These are phyloP conservation scores for Mrakiaceae sp. DNA, from an alignment of 1,284 basidiomycete species.

Conservation along the genomic window DNA sequence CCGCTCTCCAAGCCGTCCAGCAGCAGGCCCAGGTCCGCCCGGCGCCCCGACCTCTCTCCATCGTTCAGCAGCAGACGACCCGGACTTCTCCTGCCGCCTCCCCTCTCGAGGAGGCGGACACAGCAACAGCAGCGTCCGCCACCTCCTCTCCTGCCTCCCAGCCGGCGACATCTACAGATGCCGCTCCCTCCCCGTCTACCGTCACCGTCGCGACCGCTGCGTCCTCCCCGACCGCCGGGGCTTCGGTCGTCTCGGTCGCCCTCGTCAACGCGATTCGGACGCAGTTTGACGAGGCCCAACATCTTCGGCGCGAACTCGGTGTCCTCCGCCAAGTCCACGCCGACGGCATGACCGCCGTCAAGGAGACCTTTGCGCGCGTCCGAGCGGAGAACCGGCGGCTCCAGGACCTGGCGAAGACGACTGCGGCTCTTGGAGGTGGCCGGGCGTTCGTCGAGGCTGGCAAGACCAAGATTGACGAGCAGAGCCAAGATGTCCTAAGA, in stretches of 20 bases:
- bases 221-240: background rate
- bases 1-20: constrained; percentile 32
- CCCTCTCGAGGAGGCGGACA: background rate
- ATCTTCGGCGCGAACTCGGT: constrained; percentile 81
- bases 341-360: constrained; percentile 83
- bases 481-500: constrained; percentile 81
- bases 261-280: constrained; percentile 72
- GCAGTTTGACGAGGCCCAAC: constrained; percentile 90
- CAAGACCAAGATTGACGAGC: constrained; percentile 75
- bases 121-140: background rate
- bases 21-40: constrained; percentile 37
- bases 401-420: constrained; percentile 67
- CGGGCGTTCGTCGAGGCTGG: constrained; percentile 82
- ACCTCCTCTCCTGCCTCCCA: constrained; percentile 15
- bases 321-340: constrained; percentile 88
- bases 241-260: constrained; percentile 29
- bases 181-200: constrained; percentile 4
- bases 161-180: background rate
- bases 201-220: background rate
- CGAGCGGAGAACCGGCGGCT: constrained; percentile 75
- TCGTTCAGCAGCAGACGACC: too few species aligned
- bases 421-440: constrained; percentile 58
- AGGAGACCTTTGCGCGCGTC: constrained; percentile 64
- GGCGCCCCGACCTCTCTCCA: constrained; percentile 25
- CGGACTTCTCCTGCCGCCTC: constrained; percentile 1